Evolutionary conservation across 1,284 basidiomycete genomes (phyloP), one percentile per base, ranked within the genome.

Genomic region (Schizophyllum commune): DNA sequence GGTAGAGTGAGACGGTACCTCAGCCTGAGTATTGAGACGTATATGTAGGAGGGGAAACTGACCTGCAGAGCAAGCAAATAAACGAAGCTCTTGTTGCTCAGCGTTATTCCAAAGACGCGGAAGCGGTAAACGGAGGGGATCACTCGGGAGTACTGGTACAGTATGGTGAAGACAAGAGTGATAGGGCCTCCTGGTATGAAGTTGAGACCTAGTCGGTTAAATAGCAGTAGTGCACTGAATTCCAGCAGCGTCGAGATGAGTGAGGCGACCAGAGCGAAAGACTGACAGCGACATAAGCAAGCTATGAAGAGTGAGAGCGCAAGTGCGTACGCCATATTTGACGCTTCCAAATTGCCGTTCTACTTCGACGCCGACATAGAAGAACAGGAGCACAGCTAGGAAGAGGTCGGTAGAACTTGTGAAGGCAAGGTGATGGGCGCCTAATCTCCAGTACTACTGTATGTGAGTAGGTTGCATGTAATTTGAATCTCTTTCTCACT

Each of bases 351-450:
- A 96, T 52, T 86, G 84, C 60, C 95, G 81, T 70, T 98, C 95
- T 54, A 96, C 81, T 22, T 83, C 82, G 1, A 92, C 74, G 1
- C 84, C 85, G 21, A 86, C 79, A 69, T 86, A 84, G 73, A 89
- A 96, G 1, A 97, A 74, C 15, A 95, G 66, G 22, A 96, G 69
- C 65, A 91, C 85, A 1, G 84, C 85, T 56, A 96, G 71, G 58
- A 97, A 82, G 33, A 98, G 79, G 70, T 96, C 93, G 62, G 89
- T 89, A 0, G 91, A 94, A 71, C 88, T 95, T 4, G 86, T 82
- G 70, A 91, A 96, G 1, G 86, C 89, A 19, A 93, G 67, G 61
- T 92, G 89, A 70, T 94, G 89, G 4, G 81, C 75, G 11, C 85
- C 67, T 7, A 96, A 78, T 27, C 95, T 83, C 91, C 93, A 97